A percentile compares a stretch with the other conserved stretches of the same genome.
Conservation (phyloP, 2,329 filamentous ascomycete genomes). For the Septoria petroselini region DNA sequence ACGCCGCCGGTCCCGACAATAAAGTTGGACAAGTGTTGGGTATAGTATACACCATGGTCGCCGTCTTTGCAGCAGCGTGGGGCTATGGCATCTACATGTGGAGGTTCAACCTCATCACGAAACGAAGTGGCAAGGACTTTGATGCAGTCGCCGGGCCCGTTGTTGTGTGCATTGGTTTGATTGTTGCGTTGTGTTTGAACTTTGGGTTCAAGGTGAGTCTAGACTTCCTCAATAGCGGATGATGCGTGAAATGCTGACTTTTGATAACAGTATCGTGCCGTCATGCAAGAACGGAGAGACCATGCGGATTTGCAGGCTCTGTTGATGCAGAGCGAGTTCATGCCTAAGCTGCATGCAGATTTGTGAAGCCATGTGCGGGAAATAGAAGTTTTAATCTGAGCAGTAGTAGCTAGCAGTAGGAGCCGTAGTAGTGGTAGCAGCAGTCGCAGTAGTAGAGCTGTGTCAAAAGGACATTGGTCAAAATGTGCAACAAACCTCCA, state of each 20-base stretch:
- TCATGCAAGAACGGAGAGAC: conserved; percentile 22
- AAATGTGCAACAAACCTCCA: no score
- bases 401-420: no score
- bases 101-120: conserved; percentile 73
- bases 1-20: conserved; percentile 74
- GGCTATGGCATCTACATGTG: conserved; percentile 79
- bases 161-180: conserved; percentile 74
- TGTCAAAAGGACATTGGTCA: no score
- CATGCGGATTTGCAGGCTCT: conserved; percentile 5
- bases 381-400: no score
- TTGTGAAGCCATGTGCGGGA: conserved; percentile 4
- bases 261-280: conserved; percentile 19
- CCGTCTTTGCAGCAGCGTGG: conserved; percentile 80
- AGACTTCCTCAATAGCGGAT: neutral
- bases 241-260: conserved; percentile 11
- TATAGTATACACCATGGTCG: conserved; percentile 77
- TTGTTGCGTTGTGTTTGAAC: conserved; percentile 76
- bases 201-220: conserved; percentile 68
- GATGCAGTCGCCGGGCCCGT: conserved; percentile 84
- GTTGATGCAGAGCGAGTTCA: conserved; percentile 11
- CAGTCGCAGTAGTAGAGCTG: no score
- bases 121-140: conserved; percentile 87
- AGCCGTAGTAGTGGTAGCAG: no score
- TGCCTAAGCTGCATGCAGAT: conserved; percentile 5
- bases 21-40: conserved; percentile 73